Evolutionary conservation across 2,329 filamentous ascomycete species (phyloP).

Genomic region (Gaeumannomyces sp.): DNA sequence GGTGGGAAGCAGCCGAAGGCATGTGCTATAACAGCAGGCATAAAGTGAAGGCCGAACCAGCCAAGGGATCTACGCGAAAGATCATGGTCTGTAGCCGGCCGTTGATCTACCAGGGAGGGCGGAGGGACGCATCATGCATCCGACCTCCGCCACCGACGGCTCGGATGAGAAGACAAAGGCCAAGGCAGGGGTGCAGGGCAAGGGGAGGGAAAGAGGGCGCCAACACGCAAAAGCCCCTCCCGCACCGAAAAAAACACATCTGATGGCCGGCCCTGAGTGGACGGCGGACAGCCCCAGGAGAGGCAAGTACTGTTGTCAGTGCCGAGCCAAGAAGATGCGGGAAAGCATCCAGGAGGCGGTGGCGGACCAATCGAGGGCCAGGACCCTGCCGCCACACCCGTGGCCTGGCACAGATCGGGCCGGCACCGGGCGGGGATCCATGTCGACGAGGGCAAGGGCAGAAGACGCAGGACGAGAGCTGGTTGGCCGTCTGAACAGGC

Average conservation of each 20-base stretch:
- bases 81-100: not conserved
- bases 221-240: not conserved
- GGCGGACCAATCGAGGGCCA: not conserved
- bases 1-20: not conserved
- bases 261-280: not conserved
- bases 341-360: not conserved
- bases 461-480: not conserved
- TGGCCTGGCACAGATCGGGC: not conserved
- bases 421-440: not conserved
- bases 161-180: not conserved
- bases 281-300: too few species aligned
- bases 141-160: not conserved
- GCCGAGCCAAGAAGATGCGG: not conserved
- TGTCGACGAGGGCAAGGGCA: not conserved
- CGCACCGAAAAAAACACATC: not conserved
- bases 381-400: too few species aligned
- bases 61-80: not conserved
- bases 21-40: not conserved
- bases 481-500: not conserved
- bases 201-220: too few species aligned
- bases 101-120: not conserved
- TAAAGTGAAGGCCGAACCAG: not conserved
- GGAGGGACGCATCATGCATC: not conserved
- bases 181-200: too few species aligned
- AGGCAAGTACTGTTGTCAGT: not conserved